Conservation (phyloP, 352 stramenopile genomes). For the Aphanomyces cochlioides region DNA sequence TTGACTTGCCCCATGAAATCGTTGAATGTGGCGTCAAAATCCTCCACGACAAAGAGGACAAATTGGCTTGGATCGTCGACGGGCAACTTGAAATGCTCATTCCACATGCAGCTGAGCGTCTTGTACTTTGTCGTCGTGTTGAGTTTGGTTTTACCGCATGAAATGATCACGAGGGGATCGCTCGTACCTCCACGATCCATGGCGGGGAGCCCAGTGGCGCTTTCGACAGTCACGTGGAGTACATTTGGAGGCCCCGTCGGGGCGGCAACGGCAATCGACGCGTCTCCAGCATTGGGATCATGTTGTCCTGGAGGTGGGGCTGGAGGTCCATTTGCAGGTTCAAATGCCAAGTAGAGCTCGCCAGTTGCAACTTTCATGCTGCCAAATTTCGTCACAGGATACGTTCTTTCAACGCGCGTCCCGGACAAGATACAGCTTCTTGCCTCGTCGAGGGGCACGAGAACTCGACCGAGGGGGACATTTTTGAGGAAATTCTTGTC, state of each 20-base stretch:
- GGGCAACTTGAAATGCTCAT: constrained; percentile 78
- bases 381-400: constrained; percentile 25
- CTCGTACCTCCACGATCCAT: constrained; percentile 80
- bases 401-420: constrained; percentile 1
- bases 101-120: constrained; percentile 68
- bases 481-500: constrained; percentile 45
- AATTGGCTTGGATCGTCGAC: constrained; percentile 51
- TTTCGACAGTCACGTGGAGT: constrained; percentile 67
- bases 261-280: constrained; percentile 5
- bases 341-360: constrained; percentile 20
- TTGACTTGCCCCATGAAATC: constrained; percentile 64
- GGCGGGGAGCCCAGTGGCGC: constrained; percentile 69
- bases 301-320: neutral
- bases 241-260: constrained; percentile 52
- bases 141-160: constrained; percentile 77
- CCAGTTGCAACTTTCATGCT: constrained; percentile 21
- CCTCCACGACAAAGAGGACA: constrained; percentile 57
- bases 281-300: constrained; percentile 15
- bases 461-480: constrained; percentile 20
- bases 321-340: neutral
- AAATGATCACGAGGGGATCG: constrained; percentile 85
- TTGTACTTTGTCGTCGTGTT: constrained; percentile 70
- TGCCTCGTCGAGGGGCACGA: constrained; percentile 10
- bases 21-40: constrained; percentile 75
- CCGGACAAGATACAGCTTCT: neutral